Evolutionary conservation across 257 asterid species (phyloP), one percentile per base, ranked within the genome.

Genomic region (Petrea volubilis): DNA sequence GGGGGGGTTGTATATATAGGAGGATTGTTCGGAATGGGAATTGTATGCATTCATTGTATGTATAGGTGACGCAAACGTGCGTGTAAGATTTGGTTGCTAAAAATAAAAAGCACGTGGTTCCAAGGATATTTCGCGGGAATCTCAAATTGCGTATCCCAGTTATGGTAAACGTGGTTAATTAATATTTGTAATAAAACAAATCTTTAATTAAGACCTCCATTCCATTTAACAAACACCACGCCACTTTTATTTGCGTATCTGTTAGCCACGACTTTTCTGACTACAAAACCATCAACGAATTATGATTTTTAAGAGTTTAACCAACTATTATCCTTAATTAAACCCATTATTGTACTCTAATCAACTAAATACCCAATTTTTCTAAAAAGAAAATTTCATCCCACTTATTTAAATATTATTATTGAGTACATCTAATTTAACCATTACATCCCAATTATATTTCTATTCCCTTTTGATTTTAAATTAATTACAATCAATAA

Each of bases 21-120:
- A 36, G 79, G 79, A n/a, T 40, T 40, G 0, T 33, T 47, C 6
- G 9, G 65, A 56, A 28, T 56, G 5, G 50, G 64, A 57, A 49
- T 28, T 55, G 65, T 52, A 12, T 52, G 74, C 25, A 57, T 55
- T 75, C 50, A 51, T 55, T 78, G 75, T 56, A 75, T 67, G 77
- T 36, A 31, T 43, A 59, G 64, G 69, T 78, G 83, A 63, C 70
- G 75, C 73, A 82, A 51, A 70, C 73, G 68, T 67, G 70, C 61
- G 73, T 58, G 57, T 21, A 68, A 58, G 67, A 56, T 57, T 69
- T 57, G 23, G 51, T 75, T 59, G 23, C 67, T 38, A 18, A 59
- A 79, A 77, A 64, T 74, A 84, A 77, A 79, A 71, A 76, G 84
- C 92, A 90, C 97, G 96, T 88, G 93, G 67, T 53, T 28, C 64